A percentile compares a stretch with the other conserved stretches of the same genome.
Evolutionary conservation across 1,284 basidiomycete species (phyloP).

Genomic region (Leccinum pachyderme): DNA sequence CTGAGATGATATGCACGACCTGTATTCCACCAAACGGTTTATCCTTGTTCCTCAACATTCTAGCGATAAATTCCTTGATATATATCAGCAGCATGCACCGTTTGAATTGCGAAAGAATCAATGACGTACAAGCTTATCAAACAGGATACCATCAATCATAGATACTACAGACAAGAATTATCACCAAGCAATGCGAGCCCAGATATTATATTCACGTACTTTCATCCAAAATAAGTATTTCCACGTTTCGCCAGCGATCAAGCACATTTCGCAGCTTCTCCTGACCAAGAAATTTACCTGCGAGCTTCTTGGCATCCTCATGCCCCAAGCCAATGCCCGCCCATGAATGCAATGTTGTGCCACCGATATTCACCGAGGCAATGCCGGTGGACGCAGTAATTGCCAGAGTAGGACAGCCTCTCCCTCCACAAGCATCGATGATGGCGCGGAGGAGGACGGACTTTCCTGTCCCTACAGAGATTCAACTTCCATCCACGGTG

Average conservation of each 20-base stretch:
- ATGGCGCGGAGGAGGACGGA: conserved; percentile 92
- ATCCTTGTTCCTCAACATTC: conserved; percentile 57
- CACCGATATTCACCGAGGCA: conserved; percentile 93
- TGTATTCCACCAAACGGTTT: conserved; percentile 95
- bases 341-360: conserved; percentile 92
- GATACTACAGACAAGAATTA: conserved; percentile 61
- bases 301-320: conserved; percentile 64
- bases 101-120: background rate
- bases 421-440: conserved; percentile 62
- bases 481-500: conserved; percentile 6
- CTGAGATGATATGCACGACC: conserved; percentile 39
- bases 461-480: conserved; percentile 83
- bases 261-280: conserved; percentile 68
- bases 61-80: conserved; percentile 51
- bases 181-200: conserved; percentile 1
- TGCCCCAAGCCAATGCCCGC: conserved; percentile 85
- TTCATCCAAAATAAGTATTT: conserved; percentile 94
- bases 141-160: conserved; percentile 93
- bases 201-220: conserved; percentile 43
- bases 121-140: conserved; percentile 71
- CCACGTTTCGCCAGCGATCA: conserved; percentile 70
- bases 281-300: conserved; percentile 58
- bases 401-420: conserved; percentile 70
- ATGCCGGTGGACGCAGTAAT: conserved; percentile 93
- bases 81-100: conserved; percentile 5